A percentile compares a stretch with the other conserved stretches of the same genome.
phyloP scores from a whole-genome alignment of 257 asterid species.

The Solanum sitiens region DNA sequence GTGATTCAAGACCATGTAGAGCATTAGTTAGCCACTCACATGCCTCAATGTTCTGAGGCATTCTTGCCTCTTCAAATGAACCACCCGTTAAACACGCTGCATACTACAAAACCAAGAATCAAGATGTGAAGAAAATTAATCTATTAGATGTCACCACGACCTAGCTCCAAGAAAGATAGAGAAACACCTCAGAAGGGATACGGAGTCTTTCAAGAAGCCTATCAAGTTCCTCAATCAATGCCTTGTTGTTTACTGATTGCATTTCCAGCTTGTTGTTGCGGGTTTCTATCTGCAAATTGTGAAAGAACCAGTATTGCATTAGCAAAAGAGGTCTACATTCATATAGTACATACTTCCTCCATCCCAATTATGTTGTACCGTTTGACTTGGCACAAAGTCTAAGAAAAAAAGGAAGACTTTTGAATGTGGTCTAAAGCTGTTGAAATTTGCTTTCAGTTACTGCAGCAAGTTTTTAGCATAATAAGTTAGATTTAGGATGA shows the following conservation, averaged over 20 bases:
- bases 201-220: constrained; percentile 73
- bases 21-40: constrained; percentile 89
- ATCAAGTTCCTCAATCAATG: constrained; percentile 86
- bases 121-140: constrained; percentile 4
- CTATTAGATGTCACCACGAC: not conserved
- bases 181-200: constrained; percentile 79
- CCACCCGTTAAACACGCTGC: constrained; percentile 63
- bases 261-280: constrained; percentile 95
- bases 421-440: not conserved
- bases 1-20: constrained; percentile 58
- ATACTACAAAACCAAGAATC: constrained; percentile 42
- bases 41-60: constrained; percentile 88
- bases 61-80: constrained; percentile 82
- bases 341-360: not conserved
- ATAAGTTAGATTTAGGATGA: not conserved
- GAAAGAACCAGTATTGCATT: constrained; percentile 6
- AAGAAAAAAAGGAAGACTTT: not conserved
- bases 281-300: constrained; percentile 66
- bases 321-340: constrained; percentile 2
- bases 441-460: not conserved
- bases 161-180: not conserved
- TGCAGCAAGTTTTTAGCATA: not conserved
- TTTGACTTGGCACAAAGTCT: not conserved
- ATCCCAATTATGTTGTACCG: not conserved
- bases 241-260: constrained; percentile 90